Percentiles rank a stretch among this genome's conserved stretches.
Evolutionary conservation across 305 asterid genomes (phyloP).

Genomic region (Plantago coronopus): DNA sequence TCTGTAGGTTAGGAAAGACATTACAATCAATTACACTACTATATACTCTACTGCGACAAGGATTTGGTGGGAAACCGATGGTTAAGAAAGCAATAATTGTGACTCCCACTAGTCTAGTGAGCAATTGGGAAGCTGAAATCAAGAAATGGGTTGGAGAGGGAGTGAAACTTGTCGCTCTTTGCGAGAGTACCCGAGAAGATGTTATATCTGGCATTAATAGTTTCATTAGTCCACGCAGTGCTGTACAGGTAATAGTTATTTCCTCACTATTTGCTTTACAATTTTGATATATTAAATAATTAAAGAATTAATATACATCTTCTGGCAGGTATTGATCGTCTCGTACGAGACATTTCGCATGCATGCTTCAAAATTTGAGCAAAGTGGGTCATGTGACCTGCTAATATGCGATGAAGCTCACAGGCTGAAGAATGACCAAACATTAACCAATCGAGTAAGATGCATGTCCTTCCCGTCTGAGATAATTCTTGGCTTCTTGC

Average conservation of each 20-base stretch:
- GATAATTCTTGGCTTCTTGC: slow-evolving; percentile 24
- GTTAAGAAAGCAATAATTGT: slow-evolving; percentile 83
- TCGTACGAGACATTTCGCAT: slow-evolving; percentile 97
- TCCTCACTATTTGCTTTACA: slow-evolving; percentile 19
- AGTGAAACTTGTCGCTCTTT: slow-evolving; percentile 88
- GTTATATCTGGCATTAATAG: slow-evolving; percentile 73
- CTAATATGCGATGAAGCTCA: slow-evolving; percentile 99
- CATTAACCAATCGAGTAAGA: slow-evolving; percentile 92
- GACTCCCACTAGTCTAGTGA: slow-evolving; percentile 96
- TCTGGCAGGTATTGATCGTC: slow-evolving; percentile 74
- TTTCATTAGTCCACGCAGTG: slow-evolving; percentile 49
- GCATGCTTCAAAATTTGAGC: slow-evolving; percentile 78
- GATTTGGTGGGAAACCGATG: slow-evolving; percentile 89
- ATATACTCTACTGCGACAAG: slow-evolving; percentile 87
- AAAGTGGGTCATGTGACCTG: slow-evolving; percentile 83
- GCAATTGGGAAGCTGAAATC: slow-evolving; percentile 98
- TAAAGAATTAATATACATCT: slow-evolving; percentile 17
- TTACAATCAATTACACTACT: slow-evolving; percentile 92
- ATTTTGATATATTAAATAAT: slow-evolving; percentile 10
- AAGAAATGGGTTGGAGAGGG: slow-evolving; percentile 94
- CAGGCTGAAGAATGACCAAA: slow-evolving; percentile 93
- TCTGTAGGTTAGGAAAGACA: slow-evolving; percentile 82
- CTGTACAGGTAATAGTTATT: slow-evolving; percentile 51
- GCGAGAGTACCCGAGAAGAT: slow-evolving; percentile 92
- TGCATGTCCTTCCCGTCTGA: slow-evolving; percentile 21